Percentiles rank a stretch among this genome's conserved stretches.
phyloP scores from a whole-genome alignment of 148 eudicot genomes.

The Pouteria glomerata region DNA sequence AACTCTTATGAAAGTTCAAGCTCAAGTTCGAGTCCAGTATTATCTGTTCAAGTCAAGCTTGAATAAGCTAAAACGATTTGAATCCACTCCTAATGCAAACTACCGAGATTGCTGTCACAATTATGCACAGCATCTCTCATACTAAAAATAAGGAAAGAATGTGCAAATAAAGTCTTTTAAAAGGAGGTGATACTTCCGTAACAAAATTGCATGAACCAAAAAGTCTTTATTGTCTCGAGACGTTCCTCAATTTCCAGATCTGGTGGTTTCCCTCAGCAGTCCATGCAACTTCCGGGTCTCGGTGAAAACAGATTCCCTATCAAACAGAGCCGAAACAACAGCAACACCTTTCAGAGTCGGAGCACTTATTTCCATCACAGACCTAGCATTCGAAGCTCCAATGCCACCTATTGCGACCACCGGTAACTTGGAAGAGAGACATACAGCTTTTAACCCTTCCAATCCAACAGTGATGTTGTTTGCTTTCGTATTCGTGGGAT shows the following conservation, averaged over 20 bases:
- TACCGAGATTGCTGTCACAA: no score
- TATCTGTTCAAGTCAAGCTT: no score
- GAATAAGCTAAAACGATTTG: no score
- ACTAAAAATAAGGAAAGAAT: no score
- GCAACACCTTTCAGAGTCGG: conserved; percentile 77
- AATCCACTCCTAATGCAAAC: no score
- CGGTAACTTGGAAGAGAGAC: conserved; percentile 72
- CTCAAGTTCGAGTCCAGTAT: no score
- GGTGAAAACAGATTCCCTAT: conserved; percentile 47
- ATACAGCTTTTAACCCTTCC: conserved; percentile 65
- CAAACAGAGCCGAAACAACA: conserved; percentile 79
- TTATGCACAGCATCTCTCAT: no score
- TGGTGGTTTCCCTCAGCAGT: conserved; percentile 34
- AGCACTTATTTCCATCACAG: conserved; percentile 55
- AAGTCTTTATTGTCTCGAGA: no score
- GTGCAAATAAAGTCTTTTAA: no score
- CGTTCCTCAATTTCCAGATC: conserved; percentile 4
- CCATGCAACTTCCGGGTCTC: conserved; percentile 55
- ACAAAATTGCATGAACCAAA: neutral
- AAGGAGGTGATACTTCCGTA: no score
- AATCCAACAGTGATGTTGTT: conserved; percentile 64
- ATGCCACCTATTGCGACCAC: conserved; percentile 96
- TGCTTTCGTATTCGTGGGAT: conserved; percentile 78
- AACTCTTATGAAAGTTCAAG: no score
- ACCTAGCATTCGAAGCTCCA: conserved; percentile 43